Evolutionary conservation across 129 eudicot species (phyloP).

Genomic region (Lactuca sativa): DNA sequence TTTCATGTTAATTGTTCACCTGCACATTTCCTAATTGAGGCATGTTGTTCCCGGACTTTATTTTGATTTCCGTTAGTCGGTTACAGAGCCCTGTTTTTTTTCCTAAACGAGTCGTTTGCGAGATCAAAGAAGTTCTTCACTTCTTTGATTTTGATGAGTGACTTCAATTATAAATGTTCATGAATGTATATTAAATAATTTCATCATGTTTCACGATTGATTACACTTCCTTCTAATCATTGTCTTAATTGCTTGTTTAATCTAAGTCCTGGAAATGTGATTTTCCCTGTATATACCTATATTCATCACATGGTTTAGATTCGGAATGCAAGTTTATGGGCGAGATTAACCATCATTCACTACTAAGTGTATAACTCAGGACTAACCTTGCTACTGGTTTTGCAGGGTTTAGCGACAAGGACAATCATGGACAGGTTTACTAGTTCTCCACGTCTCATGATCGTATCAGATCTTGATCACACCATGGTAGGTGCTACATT

Average conservation of each 20-base stretch:
- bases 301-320: not conserved
- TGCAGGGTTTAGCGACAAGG: constrained; percentile 34
- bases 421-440: constrained; percentile 62
- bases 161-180: not conserved
- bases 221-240: not conserved
- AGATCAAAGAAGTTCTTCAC: constrained; percentile 5
- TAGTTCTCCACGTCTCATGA: constrained; percentile 75
- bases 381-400: not conserved
- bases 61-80: not conserved
- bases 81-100: not conserved
- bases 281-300: not conserved
- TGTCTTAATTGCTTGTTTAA: constrained; percentile 4
- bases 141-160: not conserved
- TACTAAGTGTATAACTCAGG: not conserved
- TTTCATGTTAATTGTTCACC: constrained; percentile 5
- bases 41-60: not conserved
- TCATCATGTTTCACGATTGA: not conserved
- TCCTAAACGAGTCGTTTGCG: constrained; percentile 12
- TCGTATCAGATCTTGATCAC: constrained; percentile 96
- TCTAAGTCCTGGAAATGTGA: not conserved
- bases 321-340: not conserved
- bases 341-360: not conserved
- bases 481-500: constrained; percentile 64
- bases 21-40: not conserved
- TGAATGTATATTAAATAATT: not conserved